phyloP scores from a whole-genome alignment of 2,329 filamentous ascomycete species.

The Fusarium papillatum region DNA sequence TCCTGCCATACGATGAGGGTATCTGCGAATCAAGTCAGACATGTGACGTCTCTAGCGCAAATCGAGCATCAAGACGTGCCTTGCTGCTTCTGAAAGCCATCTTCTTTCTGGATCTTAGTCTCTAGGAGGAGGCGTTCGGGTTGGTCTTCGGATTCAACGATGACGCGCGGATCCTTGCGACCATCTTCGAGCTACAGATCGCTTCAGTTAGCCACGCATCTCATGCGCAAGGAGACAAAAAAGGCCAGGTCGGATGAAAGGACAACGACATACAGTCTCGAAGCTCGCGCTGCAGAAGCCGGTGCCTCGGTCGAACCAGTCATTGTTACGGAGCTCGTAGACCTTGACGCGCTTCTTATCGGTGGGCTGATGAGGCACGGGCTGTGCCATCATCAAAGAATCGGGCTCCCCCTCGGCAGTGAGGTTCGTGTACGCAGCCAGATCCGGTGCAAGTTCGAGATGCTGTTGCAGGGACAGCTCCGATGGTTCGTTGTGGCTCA shows the following conservation, averaged over 20 bases:
- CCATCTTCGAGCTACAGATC: slow-evolving; percentile 64
- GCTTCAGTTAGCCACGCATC: slow-evolving; percentile 43
- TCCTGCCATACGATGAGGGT: slow-evolving; percentile 99
- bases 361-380: slow-evolving; percentile 76
- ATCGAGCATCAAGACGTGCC: slow-evolving; percentile 64
- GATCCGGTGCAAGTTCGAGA: slow-evolving; percentile 67
- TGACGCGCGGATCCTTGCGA: slow-evolving; percentile 87
- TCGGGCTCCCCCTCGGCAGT: slow-evolving; percentile 67
- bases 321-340: slow-evolving; percentile 97
- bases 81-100: slow-evolving; percentile 99
- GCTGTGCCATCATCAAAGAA: slow-evolving; percentile 79
- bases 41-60: slow-evolving; percentile 35
- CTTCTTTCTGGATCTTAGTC: slow-evolving; percentile 91
- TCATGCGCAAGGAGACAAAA: slow-evolving; percentile 24
- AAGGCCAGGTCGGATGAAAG: slow-evolving; percentile 15
- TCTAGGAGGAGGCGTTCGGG: slow-evolving; percentile 87
- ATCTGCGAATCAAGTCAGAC: slow-evolving; percentile 67
- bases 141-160: slow-evolving; percentile 94
- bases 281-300: slow-evolving; percentile 91
- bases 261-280: slow-evolving; percentile 72
- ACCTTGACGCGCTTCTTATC: slow-evolving; percentile 92
- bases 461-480: slow-evolving; percentile 73
- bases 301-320: slow-evolving; percentile 98
- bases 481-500: slow-evolving; percentile 64
- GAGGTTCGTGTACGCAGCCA: slow-evolving; percentile 64